A percentile compares a stretch with the other conserved stretches of the same genome.
Conservation (phyloP, 106 monocot species). For the Apostasia shenzhenica region DNA sequence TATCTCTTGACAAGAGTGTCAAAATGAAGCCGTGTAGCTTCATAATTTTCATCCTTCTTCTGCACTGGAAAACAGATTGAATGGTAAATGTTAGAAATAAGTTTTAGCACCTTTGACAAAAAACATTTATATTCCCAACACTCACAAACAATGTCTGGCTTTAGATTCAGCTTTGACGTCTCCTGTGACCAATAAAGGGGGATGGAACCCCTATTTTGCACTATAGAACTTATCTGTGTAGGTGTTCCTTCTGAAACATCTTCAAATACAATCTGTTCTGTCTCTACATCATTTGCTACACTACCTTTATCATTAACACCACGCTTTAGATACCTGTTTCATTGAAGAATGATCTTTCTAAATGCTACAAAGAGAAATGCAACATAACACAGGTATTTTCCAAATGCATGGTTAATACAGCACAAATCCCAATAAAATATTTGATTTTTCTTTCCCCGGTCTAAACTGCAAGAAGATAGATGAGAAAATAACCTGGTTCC, state of each 20-base stretch:
- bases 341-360: not conserved
- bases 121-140: not conserved
- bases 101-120: not conserved
- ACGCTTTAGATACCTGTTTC: conserved; percentile 78
- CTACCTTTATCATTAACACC: conserved; percentile 92
- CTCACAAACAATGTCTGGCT: conserved; percentile 97
- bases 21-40: conserved; percentile 98
- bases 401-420: not conserved
- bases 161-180: conserved; percentile 77
- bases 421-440: not conserved
- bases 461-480: not conserved
- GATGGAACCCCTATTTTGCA: conserved; percentile 96
- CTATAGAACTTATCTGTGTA: conserved; percentile 72
- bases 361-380: not conserved
- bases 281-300: conserved; percentile 99
- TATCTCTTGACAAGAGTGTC: conserved; percentile 81
- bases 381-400: not conserved
- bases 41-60: conserved; percentile 55
- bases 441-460: not conserved
- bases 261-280: conserved; percentile 89
- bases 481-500: conserved; percentile 69
- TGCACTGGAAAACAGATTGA: conserved; percentile 58
- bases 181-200: conserved; percentile 98
- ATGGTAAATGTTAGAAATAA: not conserved
- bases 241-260: conserved; percentile 42